Base-by-base conservation (phyloP, 345 rosid species). In the Hibiscus tridactylites region DNA sequence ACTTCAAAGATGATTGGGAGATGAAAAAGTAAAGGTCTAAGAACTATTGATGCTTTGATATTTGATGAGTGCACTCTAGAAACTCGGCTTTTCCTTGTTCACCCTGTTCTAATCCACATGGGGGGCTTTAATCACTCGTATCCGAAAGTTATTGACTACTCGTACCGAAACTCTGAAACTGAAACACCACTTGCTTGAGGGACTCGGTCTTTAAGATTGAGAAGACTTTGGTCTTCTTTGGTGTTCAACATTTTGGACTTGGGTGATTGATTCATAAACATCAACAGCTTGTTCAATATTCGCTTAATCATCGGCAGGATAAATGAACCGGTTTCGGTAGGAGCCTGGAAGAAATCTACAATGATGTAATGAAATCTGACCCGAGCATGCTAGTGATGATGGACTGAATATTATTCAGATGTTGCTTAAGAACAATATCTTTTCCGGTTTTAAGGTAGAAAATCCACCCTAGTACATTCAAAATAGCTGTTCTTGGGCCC, bases 401-500 rank as follows among this genome's bases (percentile, higher is more conserved):
- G n/a, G 35, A 46, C 56, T 65, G 53, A 21, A 21, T 44, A 44
- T 53, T 69, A 35, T 9, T 69, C 31, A 15, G 29, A 68, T 12
- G 59, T 59, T 67, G 76, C 64, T 69, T 11, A 46, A 26, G 58
- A 81, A 78, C 81, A 76, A 74, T 57, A 60, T 10, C 72, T 39
- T 65, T 72, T 74, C 74, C 76, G 65, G 73, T 61, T 81, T 76
- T 80, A 72, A 79, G 78, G 73, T 72, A 35, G 61, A 76, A 76
- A 76, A 53, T 56, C 76, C 71, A 56, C 76, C 79, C 65, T 80
- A 58, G 79, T 66, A 72, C 78, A 39, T 74, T 50, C 76, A 72
- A 71, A 11, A 61, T 72, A 78, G 82, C 87, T 79, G 82, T 80
- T 72, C 60, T 24, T 21, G 81, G 85, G 26, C 71, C 87, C 75